These are phyloP conservation scores for Exophiala bonariae DNA, from an alignment of 2,329 filamentous ascomycete genomes.

Conservation along the genomic window DNA sequence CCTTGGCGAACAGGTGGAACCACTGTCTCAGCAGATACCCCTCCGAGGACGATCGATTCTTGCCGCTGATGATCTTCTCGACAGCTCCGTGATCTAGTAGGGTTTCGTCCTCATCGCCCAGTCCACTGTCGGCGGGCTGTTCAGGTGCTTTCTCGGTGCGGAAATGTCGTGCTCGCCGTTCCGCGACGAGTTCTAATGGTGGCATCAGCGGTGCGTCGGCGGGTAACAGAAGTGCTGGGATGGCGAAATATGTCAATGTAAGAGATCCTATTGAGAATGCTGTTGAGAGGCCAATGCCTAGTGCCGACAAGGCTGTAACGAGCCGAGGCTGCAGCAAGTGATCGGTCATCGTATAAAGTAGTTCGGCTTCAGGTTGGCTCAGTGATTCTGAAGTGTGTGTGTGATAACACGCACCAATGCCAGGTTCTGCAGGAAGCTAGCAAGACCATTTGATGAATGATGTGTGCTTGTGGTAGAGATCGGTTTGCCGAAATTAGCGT, in stretches of 20 bases:
- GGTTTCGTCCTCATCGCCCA: constrained; percentile 4
- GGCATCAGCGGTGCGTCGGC: constrained; percentile 6
- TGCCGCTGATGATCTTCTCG: background rate
- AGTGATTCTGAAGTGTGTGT: too few relatives aligned
- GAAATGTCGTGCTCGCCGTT: background rate
- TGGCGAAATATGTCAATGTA: constrained; percentile 5
- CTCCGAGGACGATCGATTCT: background rate
- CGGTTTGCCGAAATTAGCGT: too few relatives aligned
- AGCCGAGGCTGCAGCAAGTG: too few relatives aligned
- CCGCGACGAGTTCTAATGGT: constrained; percentile 6
- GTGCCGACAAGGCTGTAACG: too few relatives aligned
- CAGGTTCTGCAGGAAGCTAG: too few relatives aligned
- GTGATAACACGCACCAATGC: too few relatives aligned
- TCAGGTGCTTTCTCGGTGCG: constrained; percentile 3
- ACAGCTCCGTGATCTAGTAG: constrained; percentile 5
- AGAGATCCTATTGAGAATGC: constrained; percentile 8
- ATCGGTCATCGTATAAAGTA: too few relatives aligned
- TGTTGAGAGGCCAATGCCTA: constrained; percentile 7
- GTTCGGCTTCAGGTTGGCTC: too few relatives aligned
- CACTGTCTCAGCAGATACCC: constrained; percentile 8
- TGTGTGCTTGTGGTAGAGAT: too few relatives aligned
- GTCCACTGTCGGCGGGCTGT: constrained; percentile 6
- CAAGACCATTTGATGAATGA: too few relatives aligned
- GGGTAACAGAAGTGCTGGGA: constrained; percentile 9
- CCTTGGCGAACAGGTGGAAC: constrained; percentile 12